A percentile compares a stretch with the other conserved stretches of the same genome.
phyloP scores from a whole-genome alignment of 2,329 filamentous ascomycete genomes.

The Fusarium sp. region DNA sequence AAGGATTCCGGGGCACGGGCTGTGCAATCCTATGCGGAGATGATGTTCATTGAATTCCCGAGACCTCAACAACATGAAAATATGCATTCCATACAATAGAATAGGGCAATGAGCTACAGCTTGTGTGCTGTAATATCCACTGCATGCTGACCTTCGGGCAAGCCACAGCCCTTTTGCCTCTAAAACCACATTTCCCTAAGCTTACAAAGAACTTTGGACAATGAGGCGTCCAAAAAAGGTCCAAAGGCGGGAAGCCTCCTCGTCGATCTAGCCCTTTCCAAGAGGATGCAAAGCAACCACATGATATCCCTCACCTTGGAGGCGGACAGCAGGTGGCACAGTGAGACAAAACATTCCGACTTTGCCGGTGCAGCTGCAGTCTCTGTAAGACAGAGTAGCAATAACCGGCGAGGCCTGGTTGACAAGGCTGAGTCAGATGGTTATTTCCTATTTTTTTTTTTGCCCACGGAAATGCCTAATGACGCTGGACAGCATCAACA shows the following conservation, averaged over 20 bases:
- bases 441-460: not conserved
- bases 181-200: not conserved
- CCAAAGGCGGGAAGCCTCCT: not conserved
- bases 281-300: not conserved
- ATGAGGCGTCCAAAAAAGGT: not conserved
- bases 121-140: not conserved
- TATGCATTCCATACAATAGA: not conserved
- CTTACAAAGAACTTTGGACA: slow-evolving; percentile 24
- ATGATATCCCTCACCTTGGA: not conserved
- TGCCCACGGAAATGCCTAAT: not conserved
- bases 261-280: not conserved
- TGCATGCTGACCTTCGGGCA: not conserved
- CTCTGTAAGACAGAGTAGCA: not conserved
- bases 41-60: rapidly evolving
- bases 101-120: not conserved
- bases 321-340: not conserved
- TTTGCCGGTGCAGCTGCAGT: not conserved
- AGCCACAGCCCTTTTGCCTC: not conserved
- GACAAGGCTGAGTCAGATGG: slow-evolving; percentile 25
- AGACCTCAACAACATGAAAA: not conserved
- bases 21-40: not conserved
- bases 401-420: not conserved
- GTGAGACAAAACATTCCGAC: not conserved
- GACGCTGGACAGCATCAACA: not conserved
- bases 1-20: not conserved